Percentiles rank a stretch among this genome's conserved stretches.
Conservation (phyloP, 441 rosid genomes). For the Daphne laureola region DNA sequence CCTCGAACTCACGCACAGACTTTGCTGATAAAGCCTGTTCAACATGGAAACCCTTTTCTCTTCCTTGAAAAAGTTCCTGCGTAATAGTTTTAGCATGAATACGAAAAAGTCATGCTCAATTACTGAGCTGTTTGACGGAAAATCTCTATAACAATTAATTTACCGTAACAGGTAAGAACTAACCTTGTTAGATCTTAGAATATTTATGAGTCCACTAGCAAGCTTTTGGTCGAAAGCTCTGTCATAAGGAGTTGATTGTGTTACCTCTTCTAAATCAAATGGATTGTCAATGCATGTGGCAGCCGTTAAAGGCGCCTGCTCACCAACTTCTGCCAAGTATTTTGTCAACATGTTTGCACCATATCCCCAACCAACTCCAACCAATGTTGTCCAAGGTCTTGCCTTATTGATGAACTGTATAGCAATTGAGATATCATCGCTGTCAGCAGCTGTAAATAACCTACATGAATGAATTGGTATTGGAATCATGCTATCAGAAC, state of each 20-base stretch:
- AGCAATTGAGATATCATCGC: slow-evolving; percentile 87
- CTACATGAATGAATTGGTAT: slow-evolving; percentile 50
- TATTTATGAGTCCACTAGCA: slow-evolving; percentile 64
- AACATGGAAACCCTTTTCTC: slow-evolving; percentile 74
- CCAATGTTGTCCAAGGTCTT: slow-evolving; percentile 89
- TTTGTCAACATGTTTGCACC: slow-evolving; percentile 95
- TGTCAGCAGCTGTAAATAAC: slow-evolving; percentile 97
- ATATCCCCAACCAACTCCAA: slow-evolving; percentile 86
- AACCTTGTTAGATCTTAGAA: slow-evolving; percentile 85
- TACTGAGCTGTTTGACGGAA: slow-evolving; percentile 4
- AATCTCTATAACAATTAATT: slow-evolving; percentile 10
- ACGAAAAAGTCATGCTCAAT: slow-evolving; percentile 10
- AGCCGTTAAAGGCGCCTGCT: slow-evolving; percentile 82
- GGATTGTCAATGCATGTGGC: slow-evolving; percentile 91
- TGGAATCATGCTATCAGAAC: slow-evolving; percentile 25
- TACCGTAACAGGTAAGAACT: slow-evolving; percentile 15
- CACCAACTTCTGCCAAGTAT: slow-evolving; percentile 87
- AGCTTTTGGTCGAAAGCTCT: slow-evolving; percentile 53
- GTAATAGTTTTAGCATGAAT: slow-evolving; percentile 17
- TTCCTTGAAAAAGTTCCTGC: slow-evolving; percentile 89
- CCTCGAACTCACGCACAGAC: slow-evolving; percentile 87
- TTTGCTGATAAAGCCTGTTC: slow-evolving; percentile 74
- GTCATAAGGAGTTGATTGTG: slow-evolving; percentile 52
- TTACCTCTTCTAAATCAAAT: slow-evolving; percentile 86
- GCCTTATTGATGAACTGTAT: slow-evolving; percentile 63